Evolutionary conservation across 139 green algal genomes (phyloP).

Genomic region (Haematococcus lacustris): DNA sequence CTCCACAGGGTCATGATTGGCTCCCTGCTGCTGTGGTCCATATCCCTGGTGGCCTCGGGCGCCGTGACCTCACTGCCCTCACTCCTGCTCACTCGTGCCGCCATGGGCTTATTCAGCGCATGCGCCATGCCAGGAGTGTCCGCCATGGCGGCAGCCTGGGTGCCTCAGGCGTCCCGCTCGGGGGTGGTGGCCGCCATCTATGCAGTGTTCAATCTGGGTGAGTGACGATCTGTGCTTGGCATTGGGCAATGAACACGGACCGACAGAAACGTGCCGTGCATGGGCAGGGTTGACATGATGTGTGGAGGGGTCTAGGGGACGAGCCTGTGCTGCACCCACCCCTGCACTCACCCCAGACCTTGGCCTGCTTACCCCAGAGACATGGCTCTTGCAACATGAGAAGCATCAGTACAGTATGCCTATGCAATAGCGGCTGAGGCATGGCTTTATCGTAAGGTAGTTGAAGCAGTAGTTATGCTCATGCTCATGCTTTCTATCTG

Average conservation of each 20-base stretch:
- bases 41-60: not conserved
- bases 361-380: too few relatives aligned
- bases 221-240: not conserved
- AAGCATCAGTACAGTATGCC: too few relatives aligned
- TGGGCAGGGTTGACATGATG: too few relatives aligned
- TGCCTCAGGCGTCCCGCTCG: slow-evolving; percentile 28
- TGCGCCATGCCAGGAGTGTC: slow-evolving; percentile 59
- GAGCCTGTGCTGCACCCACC: too few relatives aligned
- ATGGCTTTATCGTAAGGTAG: too few relatives aligned
- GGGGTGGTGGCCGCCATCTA: slow-evolving; percentile 43
- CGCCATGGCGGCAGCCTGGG: slow-evolving; percentile 40
- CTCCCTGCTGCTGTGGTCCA: not conserved
- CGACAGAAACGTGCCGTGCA: not conserved
- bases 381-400: too few relatives aligned
- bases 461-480: too few relatives aligned
- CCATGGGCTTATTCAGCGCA: slow-evolving; percentile 47
- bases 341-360: too few relatives aligned
- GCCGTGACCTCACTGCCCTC: not conserved
- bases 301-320: too few relatives aligned
- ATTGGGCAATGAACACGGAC: not conserved
- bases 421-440: too few relatives aligned
- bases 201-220: slow-evolving; percentile 52
- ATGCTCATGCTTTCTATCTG: too few relatives aligned
- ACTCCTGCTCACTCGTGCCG: not conserved
- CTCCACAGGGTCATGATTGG: not conserved